Conservation (phyloP, 495 filamentous ascomycete genomes). For the Aspergillus bertholletiae region DNA sequence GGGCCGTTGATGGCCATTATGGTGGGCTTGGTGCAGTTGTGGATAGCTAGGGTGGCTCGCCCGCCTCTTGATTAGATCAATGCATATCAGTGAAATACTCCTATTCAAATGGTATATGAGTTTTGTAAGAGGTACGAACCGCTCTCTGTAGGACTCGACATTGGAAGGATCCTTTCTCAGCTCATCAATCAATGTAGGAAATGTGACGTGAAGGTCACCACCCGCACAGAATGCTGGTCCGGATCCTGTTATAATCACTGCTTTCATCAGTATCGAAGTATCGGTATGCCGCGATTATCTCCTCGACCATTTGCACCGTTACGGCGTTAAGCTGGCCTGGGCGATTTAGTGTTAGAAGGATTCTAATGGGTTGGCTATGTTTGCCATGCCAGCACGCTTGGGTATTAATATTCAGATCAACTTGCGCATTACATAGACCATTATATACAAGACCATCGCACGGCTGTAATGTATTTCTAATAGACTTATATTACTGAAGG, state of each 20-base stretch:
- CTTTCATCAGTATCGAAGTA: conserved; percentile 32
- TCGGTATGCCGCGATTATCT: neutral
- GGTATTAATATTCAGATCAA: too few species aligned
- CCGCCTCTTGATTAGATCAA: conserved; percentile 48
- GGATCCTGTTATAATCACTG: conserved; percentile 51
- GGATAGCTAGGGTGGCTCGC: conserved; percentile 52
- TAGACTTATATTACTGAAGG: too few species aligned
- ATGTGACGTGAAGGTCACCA: conserved; percentile 51
- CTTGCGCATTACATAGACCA: too few species aligned
- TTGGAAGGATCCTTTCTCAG: neutral
- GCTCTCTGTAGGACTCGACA: neutral
- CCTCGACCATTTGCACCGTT: neutral
- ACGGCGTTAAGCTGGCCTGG: neutral
- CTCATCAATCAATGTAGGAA: conserved; percentile 20
- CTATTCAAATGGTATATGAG: neutral
- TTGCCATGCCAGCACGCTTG: too few species aligned
- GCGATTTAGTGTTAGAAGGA: neutral
- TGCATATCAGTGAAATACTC: neutral
- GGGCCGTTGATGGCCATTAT: conserved; percentile 58
- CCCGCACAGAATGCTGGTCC: conserved; percentile 59
- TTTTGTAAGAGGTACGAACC: neutral
- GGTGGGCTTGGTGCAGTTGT: conserved; percentile 57
- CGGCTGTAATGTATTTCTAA: too few species aligned
- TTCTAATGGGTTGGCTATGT: too few species aligned
- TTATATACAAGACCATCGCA: too few species aligned